Evolutionary conservation across 2,329 filamentous ascomycete species (phyloP), one percentile per base, ranked within the genome.

Genomic region (Hypoxylon sp.): DNA sequence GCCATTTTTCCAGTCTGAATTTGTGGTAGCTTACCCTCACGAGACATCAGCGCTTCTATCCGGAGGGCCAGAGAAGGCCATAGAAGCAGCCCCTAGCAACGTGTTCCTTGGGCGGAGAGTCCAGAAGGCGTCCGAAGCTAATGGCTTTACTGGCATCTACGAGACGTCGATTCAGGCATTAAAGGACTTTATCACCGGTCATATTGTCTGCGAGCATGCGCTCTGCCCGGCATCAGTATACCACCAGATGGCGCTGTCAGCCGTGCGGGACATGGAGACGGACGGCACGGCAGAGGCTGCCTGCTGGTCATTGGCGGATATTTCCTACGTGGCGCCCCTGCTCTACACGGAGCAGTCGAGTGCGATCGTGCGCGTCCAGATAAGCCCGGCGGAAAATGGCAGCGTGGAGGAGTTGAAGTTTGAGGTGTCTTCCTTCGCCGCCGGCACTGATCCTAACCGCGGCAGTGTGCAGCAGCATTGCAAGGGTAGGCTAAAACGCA

Each of bases 191-290:
- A 64, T 64, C n/a, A 41, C 37, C 15, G 61, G 61, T 5, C 61
- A 64, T 37, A 52, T 59, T 13, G 61, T 64, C 15, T 59, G 56
- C 30, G 56, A 43, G 24, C 47, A 59, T 39, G 56, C 60, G 4
- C 60, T 64, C 8, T 67, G 64, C 17, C 64, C 64, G 10, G 64
- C 64, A 11, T 64, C 60, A 8, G 60, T 67, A 4, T 64, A 64
- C 19, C 56, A 59, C 39, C 50, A 64, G 30, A 51, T 64, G 56
- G 61, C 61, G 4, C 24, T 64, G 8, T 57, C 61, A 6, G 60
- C 64, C 37, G 34, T 61, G 17, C 39, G 26, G 6, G 46, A 52
- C 6, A 55, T 58, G 43, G 49, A 53, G 19, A 46, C 56, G 13
- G 37, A 53, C 28, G 54, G 46, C 17, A 46, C 24, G 1, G 26